Base-by-base conservation (phyloP, 2,329 filamentous ascomycete genomes). In the Fusarium tuaranense region DNA sequence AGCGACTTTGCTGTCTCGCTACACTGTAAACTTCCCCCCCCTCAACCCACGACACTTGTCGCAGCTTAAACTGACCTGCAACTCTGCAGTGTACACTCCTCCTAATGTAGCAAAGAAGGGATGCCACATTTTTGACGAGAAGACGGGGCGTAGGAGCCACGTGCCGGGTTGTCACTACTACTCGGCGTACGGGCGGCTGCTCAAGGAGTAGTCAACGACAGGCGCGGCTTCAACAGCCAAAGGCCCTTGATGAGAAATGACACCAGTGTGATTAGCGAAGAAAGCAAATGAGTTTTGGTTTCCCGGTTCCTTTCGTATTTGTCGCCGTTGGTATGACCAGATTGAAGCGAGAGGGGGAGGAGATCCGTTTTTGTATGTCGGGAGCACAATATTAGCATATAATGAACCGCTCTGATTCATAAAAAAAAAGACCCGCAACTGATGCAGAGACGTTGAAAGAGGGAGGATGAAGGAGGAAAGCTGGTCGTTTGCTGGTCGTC, bases 21-120 rank as follows among this genome's bases (percentile, higher is more conserved):
- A 73, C 95, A 98, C 84, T 84, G 89, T 91, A 85, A 85, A 88
- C 59, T 62, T 53, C 55, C 51, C 60, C 53, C 53, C 59, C 58
- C 34, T 51, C 27, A 69, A 51, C 58, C 67, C 60, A 67, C 68
- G 74, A 82, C 80, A 72, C 82, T 83, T 69, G 78, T 80, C 78
- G 67, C 70, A 63, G 64, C 68, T 73, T 34, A 34, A 38, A 73
- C 81, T 84, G 72, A 83, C 78, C 58, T 69, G 77, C 68, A 74
- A 68, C 68, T 66, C 63, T 75, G 73, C 80, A 91, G 87, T 97
- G 70, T 97, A 97, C 81, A 96, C 94, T 16, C 95, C 95, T 39
- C 95, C 95, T 4, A 97, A 98, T 79, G 95, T 96, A 41, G 94
- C 94, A 41, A 93, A 90, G 69, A 90, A 91, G 70, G 95, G 95